Base-by-base conservation (phyloP, 1,284 basidiomycete species). In the Ceratobasidium sp. region DNA sequence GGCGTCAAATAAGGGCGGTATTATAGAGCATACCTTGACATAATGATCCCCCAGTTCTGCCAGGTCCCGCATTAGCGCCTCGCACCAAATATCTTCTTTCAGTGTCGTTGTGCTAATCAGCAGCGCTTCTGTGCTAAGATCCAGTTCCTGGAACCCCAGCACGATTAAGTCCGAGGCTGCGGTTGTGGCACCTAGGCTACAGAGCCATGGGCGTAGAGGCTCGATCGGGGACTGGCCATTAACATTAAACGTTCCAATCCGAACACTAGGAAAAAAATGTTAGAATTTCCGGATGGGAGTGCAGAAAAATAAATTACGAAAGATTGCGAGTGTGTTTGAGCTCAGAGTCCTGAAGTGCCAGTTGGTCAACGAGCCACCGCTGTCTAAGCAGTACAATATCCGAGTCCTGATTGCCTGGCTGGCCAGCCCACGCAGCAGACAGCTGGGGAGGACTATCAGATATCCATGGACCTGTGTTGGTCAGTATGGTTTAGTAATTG, bases 201-300 rank as follows among this genome's bases (percentile, higher is more conserved):
- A 74, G 10, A 86, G 74, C 85, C 86, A 87, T 0, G 80, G 73
- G 20, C 80, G 80, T 7, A 92, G 77, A 74, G 90, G 87, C 73
- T 91, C 88, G 7, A 87, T 85, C 1, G 90, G 89, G 38, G 83
- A 72, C 73, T 86, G 87, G 0, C 89, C 90, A 73, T 91, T 91
- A 47, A 92, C 90, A 73, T 92, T 92, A 79, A 92, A 92, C 1
- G 88, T 90, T 17, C 90, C 90, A 17, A 90, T 72, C 2, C 89
- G 85, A 58, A 92, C 75, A 47, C 86, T 88, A 32, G 68, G 47
- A 29, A 45, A 7, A 50, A 22, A 52, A 60, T 10, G 32, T 52
- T 4, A 43, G 38, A 27, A 32, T 25, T 25, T 34, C n/a, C 55
- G 55, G 12, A 31, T 50, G 68, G 35, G 13, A 56, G 3, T 17